Evolutionary conservation across 441 rosid genomes (phyloP).

Genomic region (Biscutella laevigata): DNA sequence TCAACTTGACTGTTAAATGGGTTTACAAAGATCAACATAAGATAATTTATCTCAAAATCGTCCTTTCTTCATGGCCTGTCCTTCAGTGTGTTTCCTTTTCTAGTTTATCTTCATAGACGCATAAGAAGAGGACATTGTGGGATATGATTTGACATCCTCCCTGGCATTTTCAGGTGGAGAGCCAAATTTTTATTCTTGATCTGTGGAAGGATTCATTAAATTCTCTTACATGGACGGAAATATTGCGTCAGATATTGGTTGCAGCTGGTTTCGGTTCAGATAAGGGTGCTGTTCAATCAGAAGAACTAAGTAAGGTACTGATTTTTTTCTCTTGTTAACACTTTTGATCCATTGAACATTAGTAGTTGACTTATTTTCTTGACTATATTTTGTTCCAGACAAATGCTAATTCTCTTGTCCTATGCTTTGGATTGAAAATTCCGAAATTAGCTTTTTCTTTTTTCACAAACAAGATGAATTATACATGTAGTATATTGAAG

Average conservation of each 20-base stretch:
- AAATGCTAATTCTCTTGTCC: neutral
- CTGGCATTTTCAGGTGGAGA: constrained; percentile 50
- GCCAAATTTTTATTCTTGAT: constrained; percentile 48
- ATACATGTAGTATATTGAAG: neutral
- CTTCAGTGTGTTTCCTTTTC: neutral
- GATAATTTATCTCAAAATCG: neutral
- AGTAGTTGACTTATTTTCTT: neutral
- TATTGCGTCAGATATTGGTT: constrained; percentile 67
- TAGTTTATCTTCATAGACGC: neutral
- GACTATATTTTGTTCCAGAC: constrained; percentile 6
- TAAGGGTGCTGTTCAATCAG: constrained; percentile 41
- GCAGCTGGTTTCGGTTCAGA: constrained; percentile 91
- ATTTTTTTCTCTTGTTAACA: neutral
- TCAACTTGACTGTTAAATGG: neutral
- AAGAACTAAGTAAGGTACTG: constrained; percentile 61
- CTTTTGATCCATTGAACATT: constrained; percentile 4
- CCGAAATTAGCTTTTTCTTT: no score
- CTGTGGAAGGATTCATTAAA: constrained; percentile 79
- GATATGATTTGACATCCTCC: neutral
- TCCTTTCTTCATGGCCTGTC: neutral
- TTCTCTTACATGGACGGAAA: constrained; percentile 89
- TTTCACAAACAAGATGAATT: no score
- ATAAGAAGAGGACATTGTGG: neutral
- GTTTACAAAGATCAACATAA: neutral
- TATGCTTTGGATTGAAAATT: neutral